Evolutionary conservation across 768 basidiomycete genomes (phyloP), one percentile per base, ranked within the genome.

Genomic region (Rhodotorula graminis): DNA sequence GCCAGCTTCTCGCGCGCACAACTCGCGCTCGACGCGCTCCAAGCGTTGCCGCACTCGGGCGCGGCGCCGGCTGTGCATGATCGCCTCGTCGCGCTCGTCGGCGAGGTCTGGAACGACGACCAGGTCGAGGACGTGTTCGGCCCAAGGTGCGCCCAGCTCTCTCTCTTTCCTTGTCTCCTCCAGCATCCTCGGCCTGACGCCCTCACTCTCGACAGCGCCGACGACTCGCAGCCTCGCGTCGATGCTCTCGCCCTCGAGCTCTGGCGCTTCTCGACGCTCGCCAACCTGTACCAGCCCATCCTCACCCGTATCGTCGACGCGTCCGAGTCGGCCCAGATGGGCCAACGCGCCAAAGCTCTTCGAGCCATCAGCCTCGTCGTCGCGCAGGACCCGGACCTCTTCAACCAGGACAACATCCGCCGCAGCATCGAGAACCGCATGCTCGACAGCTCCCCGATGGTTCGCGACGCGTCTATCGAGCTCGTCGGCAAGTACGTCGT

Each of bases 401-500:
- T 99, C 37, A 85, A 87, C 2, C 83, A 86, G 90, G 78, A 85
- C 5, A 90, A 88, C 73, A 92, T 98, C 50, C 88, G 92, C 47
- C 85, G 86, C 60, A 88, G 91, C 4, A 92, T 99, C 74, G 93
- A 97, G 81, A 88, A 87, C 49, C 92, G 96, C 78, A 85, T 99
- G 23, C 83, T 90, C 4, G 96, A 99, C 77, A 89, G 86, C 74
- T 98, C 96, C 1, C 89, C 96, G 1, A 90, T 91, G 27, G 96
- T 99, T 14, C 90, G 96, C 19, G 96, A 99, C 80, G 93, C 93
- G 10, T 93, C 95, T 11, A 91, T 99, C 23, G 96, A 98, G 79
- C 83, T 99, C 69, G 91, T 98, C 69, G 96, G 96, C n/a, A 95
- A 93, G 82, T 95, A 98, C 78, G 89, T 98, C 84, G 87, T 93